A percentile compares a stretch with the other conserved stretches of the same genome.
Evolutionary conservation across 257 asterid genomes (phyloP).

Genomic region (Lantana camara): DNA sequence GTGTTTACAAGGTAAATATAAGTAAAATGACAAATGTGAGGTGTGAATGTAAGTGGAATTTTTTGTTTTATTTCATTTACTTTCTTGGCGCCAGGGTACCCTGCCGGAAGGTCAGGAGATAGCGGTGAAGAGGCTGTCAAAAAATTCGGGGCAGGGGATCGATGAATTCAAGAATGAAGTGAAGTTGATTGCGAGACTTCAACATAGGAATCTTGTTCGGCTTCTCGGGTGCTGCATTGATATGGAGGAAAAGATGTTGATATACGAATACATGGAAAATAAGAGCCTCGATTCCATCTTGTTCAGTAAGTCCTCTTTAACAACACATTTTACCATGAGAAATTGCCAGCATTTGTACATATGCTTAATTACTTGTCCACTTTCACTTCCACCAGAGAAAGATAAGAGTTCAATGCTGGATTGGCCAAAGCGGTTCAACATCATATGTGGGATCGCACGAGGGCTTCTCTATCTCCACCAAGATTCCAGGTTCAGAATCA

Average conservation of each 20-base stretch:
- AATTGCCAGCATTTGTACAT: background rate
- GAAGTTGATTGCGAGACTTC: no score
- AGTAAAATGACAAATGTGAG: background rate
- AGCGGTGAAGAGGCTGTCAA: slow-evolving; percentile 57
- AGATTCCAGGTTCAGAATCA: slow-evolving; percentile 17
- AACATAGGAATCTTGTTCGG: no score
- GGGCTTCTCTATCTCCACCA: slow-evolving; percentile 56
- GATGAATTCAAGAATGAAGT: no score
- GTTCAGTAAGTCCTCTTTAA: slow-evolving; percentile 53
- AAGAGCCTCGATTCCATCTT: slow-evolving; percentile 37
- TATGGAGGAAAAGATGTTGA: no score
- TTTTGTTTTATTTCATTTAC: no score
- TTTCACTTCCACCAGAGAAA: slow-evolving; percentile 20
- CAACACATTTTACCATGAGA: no score
- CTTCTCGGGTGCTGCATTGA: no score
- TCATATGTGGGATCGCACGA: slow-evolving; percentile 49
- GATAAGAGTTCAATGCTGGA: no score
- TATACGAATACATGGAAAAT: no score
- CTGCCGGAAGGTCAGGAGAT: slow-evolving; percentile 3
- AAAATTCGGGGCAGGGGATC: slow-evolving; percentile 47
- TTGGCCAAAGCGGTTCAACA: slow-evolving; percentile 42
- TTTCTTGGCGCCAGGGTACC: background rate
- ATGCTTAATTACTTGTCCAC: background rate
- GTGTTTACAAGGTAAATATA: background rate
- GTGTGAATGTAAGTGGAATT: background rate